Evolutionary conservation across 345 rosid genomes (phyloP).

Genomic region (Cardiospermum halicacabum): DNA sequence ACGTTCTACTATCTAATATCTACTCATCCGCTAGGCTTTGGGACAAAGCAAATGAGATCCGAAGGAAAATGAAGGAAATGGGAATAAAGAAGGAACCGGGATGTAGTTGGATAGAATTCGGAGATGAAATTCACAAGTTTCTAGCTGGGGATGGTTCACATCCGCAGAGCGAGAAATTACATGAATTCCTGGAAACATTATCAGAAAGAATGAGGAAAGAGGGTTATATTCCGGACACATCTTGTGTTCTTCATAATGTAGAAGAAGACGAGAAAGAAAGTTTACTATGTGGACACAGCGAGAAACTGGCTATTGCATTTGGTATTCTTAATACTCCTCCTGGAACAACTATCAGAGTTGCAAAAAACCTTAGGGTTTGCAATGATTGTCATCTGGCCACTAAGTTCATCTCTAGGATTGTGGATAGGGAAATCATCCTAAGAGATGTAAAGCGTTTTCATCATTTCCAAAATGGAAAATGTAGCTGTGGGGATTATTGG

Average conservation of each 20-base stretch:
- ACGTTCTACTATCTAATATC: conserved; percentile 76
- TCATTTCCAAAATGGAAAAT: conserved; percentile 74
- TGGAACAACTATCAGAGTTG: conserved; percentile 69
- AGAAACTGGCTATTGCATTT: conserved; percentile 82
- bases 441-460: conserved; percentile 88
- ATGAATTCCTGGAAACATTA: conserved; percentile 44
- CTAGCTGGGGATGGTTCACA: conserved; percentile 78
- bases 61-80: conserved; percentile 70
- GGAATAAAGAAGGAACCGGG: conserved; percentile 91
- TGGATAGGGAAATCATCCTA: conserved; percentile 62
- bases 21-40: conserved; percentile 74
- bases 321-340: conserved; percentile 71
- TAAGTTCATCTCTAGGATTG: conserved; percentile 66
- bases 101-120: conserved; percentile 84
- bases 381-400: conserved; percentile 76
- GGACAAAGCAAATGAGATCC: conserved; percentile 70
- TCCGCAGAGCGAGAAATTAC: conserved; percentile 62
- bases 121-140: conserved; percentile 76
- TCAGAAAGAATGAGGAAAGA: conserved; percentile 67
- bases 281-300: conserved; percentile 86
- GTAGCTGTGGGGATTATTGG: conserved; percentile 88
- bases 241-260: conserved; percentile 81
- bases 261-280: conserved; percentile 71
- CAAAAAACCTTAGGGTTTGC: conserved; percentile 87
- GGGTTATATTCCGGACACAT: conserved; percentile 82